Base-by-base conservation (phyloP, 495 filamentous ascomycete species). In the Xylaria cubensis region DNA sequence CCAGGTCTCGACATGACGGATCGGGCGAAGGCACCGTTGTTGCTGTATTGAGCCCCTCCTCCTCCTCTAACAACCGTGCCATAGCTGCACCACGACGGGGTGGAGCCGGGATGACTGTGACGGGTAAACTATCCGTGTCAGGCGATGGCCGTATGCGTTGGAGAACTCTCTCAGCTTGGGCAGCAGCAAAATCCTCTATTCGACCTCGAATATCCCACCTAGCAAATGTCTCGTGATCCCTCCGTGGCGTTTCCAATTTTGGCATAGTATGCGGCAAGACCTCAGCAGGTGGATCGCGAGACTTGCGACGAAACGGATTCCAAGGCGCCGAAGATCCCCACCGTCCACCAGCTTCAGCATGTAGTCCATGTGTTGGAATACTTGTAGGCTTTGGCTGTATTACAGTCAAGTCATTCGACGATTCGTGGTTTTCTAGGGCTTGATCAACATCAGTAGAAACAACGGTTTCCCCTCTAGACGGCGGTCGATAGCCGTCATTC, bases 51-150 rank as follows among this genome's bases (percentile, higher is more conserved):
- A 64, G 9, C 69, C 81, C 80, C 61, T 84, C 81, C 36, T 84
- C 81, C 36, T 84, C 84, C 69, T 84, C 83, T 26, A 82, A 64
- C 32, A 86, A 67, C 71, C 81, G 81, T 29, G 82, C 83, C 7
- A 86, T 75, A 9, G 82, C 84, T 0, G 83, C 83, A 2, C 85
- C 85, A 26, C 82, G 77, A 0, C 85, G 79, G 15, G 83, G 80
- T 48, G 84, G 85, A 0, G 85, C 85, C 7, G 84, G 84, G 26
- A 87, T 86, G 5, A 87, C 81, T 39, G 79, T 84, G n/a, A 86
- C 81, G 7, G 85, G 85, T 61, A 87, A 72, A 71, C 81, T 85
- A 64, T 82, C 81, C 15, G 84, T 87, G 67, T 86, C 84, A 1
- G 83, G 82, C 0, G 83, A 83, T 34, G 84, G 82, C 9, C 83